Evolutionary conservation across 345 rosid genomes (phyloP).

Genomic region (thale cress (Arabidopsis thaliana)): TAIR10.1 NC_003076.8:5256501-5257000

Average conservation of each 20-base stretch:
- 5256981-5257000: background rate
- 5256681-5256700: background rate
- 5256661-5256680: too few species aligned
- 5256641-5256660: too few species aligned
- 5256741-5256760: slow-evolving; percentile 70
- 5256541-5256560: background rate
- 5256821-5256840: too few species aligned
- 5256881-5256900: slow-evolving; percentile 61
- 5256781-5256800: slow-evolving; percentile 65
- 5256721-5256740: slow-evolving; percentile 57
- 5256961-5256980: background rate
- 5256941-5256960: too few species aligned
- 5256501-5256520: background rate
- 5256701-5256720: slow-evolving; percentile 13
- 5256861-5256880: slow-evolving; percentile 44
- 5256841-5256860: too few species aligned
- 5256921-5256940: background rate
- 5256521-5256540: background rate
- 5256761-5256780: slow-evolving; percentile 68
- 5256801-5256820: too few species aligned
- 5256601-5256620: too few species aligned
- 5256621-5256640: too few species aligned
- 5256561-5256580: too few species aligned
- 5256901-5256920: slow-evolving; percentile 6
- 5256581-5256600: too few species aligned